These are phyloP conservation scores for Monilinia aucupariae DNA, from an alignment of 2,329 filamentous ascomycete genomes.

Conservation along the genomic window DNA sequence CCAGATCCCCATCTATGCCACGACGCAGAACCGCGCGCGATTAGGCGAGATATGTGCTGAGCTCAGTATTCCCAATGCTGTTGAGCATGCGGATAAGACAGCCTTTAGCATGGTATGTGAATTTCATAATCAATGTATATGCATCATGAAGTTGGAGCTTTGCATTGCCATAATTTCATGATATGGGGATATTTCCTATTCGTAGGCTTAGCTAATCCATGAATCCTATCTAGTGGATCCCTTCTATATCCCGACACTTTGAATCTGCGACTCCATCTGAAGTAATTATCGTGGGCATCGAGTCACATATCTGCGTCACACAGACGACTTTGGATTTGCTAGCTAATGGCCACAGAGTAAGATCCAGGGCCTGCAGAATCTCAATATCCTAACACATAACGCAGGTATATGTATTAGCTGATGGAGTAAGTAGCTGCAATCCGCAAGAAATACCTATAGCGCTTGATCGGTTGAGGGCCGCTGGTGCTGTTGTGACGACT, in stretches of 20 bases:
- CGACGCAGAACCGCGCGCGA: slow-evolving; percentile 74
- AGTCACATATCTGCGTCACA: slow-evolving; percentile 89
- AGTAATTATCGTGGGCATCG: slow-evolving; percentile 82
- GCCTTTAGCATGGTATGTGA: slow-evolving; percentile 68
- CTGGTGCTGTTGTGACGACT: slow-evolving; percentile 73
- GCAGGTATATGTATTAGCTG: slow-evolving; percentile 66
- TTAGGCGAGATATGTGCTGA: slow-evolving; percentile 76
- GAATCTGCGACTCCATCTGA: slow-evolving; percentile 42
- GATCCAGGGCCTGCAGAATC: neutral
- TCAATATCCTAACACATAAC: neutral
- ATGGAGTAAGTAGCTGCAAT: slow-evolving; percentile 87
- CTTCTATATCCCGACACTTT: slow-evolving; percentile 51
- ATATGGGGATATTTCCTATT: neutral
- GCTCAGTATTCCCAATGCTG: slow-evolving; percentile 50
- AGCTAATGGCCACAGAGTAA: slow-evolving; percentile 65
- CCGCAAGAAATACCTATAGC: slow-evolving; percentile 74
- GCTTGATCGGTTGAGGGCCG: slow-evolving; percentile 66
- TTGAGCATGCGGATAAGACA: slow-evolving; percentile 73
- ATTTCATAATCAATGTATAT: neutral
- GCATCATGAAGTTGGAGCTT: neutral
- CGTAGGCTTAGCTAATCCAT: neutral
- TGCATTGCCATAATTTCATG: neutral
- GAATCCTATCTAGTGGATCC: slow-evolving; percentile 45
- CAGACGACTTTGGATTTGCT: slow-evolving; percentile 85
- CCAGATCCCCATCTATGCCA: slow-evolving; percentile 73